A percentile compares a stretch with the other conserved stretches of the same genome.
These are phyloP conservation scores for Elaeagnus macrophylla DNA, from an alignment of 306 rosid species.

Conservation along the genomic window DNA sequence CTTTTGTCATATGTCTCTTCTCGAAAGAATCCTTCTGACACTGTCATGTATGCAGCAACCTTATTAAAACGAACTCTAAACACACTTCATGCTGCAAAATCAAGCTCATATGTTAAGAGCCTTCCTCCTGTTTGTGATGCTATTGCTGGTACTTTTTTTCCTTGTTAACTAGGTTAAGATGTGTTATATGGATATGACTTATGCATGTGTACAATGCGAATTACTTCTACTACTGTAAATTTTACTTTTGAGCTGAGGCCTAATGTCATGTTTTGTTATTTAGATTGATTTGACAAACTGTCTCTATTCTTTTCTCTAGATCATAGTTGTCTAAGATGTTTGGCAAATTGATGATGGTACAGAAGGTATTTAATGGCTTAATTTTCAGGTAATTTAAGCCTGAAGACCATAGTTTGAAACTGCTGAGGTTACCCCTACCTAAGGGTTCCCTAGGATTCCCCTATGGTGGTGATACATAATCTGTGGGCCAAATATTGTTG, in stretches of 20 bases:
- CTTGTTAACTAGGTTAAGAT: constrained; percentile 9
- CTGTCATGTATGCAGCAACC: constrained; percentile 46
- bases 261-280: background rate
- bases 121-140: constrained; percentile 64
- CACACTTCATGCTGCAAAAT: constrained; percentile 39
- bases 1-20: constrained; percentile 55
- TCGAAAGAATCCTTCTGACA: constrained; percentile 65
- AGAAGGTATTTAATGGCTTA: too few species aligned
- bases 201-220: too few species aligned
- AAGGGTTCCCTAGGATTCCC: too few species aligned
- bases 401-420: too few species aligned
- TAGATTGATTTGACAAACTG: background rate
- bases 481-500: too few species aligned
- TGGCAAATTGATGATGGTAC: too few species aligned
- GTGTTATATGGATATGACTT: background rate
- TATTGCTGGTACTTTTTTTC: constrained; percentile 48
- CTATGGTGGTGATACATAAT: too few species aligned
- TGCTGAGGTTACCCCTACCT: too few species aligned
- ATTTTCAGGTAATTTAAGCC: too few species aligned
- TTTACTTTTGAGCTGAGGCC: background rate
- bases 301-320: background rate
- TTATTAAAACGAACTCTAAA: constrained; percentile 48
- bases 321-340: background rate
- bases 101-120: constrained; percentile 44
- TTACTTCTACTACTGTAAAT: constrained; percentile 1